A percentile compares a stretch with the other conserved stretches of the same genome.
Evolutionary conservation across 169 alveolate genomes (phyloP).

Genomic region (Cryptosporidium ryanae): DNA sequence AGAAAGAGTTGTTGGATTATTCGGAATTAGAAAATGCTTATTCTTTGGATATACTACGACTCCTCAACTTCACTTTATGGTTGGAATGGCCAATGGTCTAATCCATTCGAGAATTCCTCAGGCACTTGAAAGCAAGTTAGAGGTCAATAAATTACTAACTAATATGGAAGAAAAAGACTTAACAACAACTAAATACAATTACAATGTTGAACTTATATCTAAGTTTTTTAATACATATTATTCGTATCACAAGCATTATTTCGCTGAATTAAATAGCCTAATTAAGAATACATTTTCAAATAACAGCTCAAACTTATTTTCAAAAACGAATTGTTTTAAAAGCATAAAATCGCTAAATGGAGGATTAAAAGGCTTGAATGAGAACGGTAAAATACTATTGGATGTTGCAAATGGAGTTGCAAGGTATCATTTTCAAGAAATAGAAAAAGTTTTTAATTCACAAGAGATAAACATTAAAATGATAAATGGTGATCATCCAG

Average conservation of each 20-base stretch:
- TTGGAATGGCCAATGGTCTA: slow-evolving; percentile 56
- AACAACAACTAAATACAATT: not conserved
- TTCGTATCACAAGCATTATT: slow-evolving; percentile 57
- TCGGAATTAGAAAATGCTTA: not conserved
- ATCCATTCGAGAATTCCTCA: slow-evolving; percentile 3
- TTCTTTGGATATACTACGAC: slow-evolving; percentile 79
- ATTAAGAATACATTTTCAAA: not conserved
- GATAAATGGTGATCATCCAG: slow-evolving; percentile 76
- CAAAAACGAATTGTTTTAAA: too few relatives aligned
- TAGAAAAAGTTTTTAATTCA: slow-evolving; percentile 50
- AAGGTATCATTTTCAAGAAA: slow-evolving; percentile 73
- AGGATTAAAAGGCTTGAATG: slow-evolving; percentile 29
- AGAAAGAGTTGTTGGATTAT: not conserved
- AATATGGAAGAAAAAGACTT: not conserved
- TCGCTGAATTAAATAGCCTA: not conserved
- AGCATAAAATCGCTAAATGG: too few relatives aligned
- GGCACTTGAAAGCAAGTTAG: not conserved
- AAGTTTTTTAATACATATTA: slow-evolving; percentile 12
- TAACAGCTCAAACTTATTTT: not conserved
- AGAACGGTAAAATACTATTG: slow-evolving; percentile 74
- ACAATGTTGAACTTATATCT: not conserved
- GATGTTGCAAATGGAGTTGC: slow-evolving; percentile 87
- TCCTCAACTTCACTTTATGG: slow-evolving; percentile 85
- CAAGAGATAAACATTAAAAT: slow-evolving; percentile 45
- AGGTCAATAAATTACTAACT: not conserved